Base-by-base conservation (phyloP, 2,329 filamentous ascomycete genomes). In the Capronia epimyces region DNA sequence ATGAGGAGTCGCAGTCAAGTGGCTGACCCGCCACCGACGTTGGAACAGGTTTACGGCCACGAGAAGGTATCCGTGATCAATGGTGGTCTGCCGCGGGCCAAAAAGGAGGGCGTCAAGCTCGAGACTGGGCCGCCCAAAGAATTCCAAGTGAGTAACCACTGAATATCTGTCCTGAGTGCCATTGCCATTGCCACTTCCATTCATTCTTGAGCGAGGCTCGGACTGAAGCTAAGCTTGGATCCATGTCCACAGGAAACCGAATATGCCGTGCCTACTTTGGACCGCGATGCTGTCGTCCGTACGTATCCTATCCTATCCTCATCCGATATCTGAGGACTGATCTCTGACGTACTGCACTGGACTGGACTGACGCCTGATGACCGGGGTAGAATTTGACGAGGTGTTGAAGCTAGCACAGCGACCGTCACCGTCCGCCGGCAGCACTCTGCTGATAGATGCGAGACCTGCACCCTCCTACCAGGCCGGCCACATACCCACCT, bases 21-120 rank as follows among this genome's bases (percentile, higher is more conserved):
- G 2, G 27, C 3, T 22, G 10, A 21, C 16, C 20, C 27, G 20
- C 31, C 24, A 13, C 22, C 43, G 3, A n/a, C 22, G 21, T 8
- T 13, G 31, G 31, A 37, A 43, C 18, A 49, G 46, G 46, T 36
- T 3, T 49, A 49, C 43, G 46, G 39, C 12, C 46, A 49, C 25
- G 39, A 49, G 21, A 49, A 49, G 40, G 39, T 49, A 22, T 49
- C 46, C 2, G 46, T 49, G 2, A 49, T 49, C 15, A 43, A 49
- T 36, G 46, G 46, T 13, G 46, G 46, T 18, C 27, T 49, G 46
- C 46, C 46, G 9, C 39, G 46, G 15, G 46, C 46, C 4, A 32
- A 25, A 18, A 49, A 49, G 39, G 39, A 49, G 27, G 46, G 46
- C 20, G 46, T 49, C 39, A 43, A 32, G n/a, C 46, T 49, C 37